Base-by-base conservation (phyloP, 768 basidiomycete genomes). In the Lactifluus subvellereus region DNA sequence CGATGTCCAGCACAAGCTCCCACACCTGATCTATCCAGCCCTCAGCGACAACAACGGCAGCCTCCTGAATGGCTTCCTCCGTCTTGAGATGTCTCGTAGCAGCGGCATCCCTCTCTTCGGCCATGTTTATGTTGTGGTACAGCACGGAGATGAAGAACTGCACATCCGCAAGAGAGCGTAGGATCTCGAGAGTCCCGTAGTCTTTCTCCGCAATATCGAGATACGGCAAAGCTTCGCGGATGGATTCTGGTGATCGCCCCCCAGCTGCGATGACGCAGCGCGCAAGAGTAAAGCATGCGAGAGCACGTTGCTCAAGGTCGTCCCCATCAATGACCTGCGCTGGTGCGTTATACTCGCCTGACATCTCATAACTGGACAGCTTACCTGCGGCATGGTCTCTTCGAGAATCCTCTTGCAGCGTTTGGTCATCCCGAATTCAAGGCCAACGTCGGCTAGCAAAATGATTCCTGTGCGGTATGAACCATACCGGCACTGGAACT, bases 331-430 rank as follows among this genome's bases (percentile, higher is more conserved):
- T 83, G 40, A 92, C 74, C 89, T 91, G 65, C 2, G 52, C 18
- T 22, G 33, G 3, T 16, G 33, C 30, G 32, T 59, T 45, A 62
- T 16, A 35, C 30, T 33, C 40, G 13, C n/a, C n/a, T 20, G 33
- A 30, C 13, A 47, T 13, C 13, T 20, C 47, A 35, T 54, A 7
- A 42, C 8, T 35, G 16, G 52, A 42, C 8, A 2, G 67, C 76
- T 63, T 61, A 87, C 91, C 76, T 93, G 91, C 22, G 91, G 91
- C 78, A 93, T 81, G 51, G 92, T 83, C 62, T 89, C 90, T 53
- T 91, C 86, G 51, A 94, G 68, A 54, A 92, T 79, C 61, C 78
- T 79, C 66, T 76, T 78, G 60, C 84, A 85, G 62, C 83, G 80
- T 68, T 82, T 81, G 14, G 86, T 81, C 81, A 92, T 84, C 16